phyloP scores from a whole-genome alignment of 352 stramenopile species.

The Phytophthora hibernalis region DNA sequence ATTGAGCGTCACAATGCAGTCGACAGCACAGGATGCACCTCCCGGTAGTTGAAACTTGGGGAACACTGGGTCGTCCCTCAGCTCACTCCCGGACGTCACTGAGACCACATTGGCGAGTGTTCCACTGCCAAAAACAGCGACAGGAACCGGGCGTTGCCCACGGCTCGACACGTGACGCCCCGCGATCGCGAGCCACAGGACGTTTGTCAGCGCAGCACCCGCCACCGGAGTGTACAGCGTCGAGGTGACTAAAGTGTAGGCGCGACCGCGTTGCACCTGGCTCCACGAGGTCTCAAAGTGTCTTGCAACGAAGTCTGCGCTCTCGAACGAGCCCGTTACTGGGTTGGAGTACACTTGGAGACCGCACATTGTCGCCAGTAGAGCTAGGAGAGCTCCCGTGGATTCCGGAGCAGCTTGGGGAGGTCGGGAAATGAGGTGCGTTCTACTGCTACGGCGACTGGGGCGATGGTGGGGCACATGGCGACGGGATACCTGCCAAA shows the following conservation, averaged over 20 bases:
- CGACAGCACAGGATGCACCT: slow-evolving; percentile 18
- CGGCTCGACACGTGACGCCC: slow-evolving; percentile 24
- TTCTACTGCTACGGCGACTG: not conserved
- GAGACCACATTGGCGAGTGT: slow-evolving; percentile 22
- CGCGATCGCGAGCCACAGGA: slow-evolving; percentile 18
- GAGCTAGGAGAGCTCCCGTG: slow-evolving; percentile 8
- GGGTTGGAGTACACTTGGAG: slow-evolving; percentile 18
- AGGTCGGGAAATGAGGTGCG: not conserved
- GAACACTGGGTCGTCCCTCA: slow-evolving; percentile 7
- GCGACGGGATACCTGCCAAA: not conserved
- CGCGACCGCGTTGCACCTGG: slow-evolving; percentile 7
- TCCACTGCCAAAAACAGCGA: slow-evolving; percentile 21
- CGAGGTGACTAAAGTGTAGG: slow-evolving; percentile 28
- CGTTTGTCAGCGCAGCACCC: slow-evolving; percentile 11
- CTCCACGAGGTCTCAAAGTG: slow-evolving; percentile 23
- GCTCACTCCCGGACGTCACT: not conserved
- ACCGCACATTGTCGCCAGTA: slow-evolving; percentile 16
- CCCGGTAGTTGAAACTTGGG: slow-evolving; percentile 13
- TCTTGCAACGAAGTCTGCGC: slow-evolving; percentile 12
- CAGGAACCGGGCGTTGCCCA: slow-evolving; percentile 25
- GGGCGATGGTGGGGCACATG: slow-evolving; percentile 9
- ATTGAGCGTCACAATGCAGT: slow-evolving; percentile 36
- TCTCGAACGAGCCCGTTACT: slow-evolving; percentile 9
- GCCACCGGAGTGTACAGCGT: slow-evolving; percentile 18
- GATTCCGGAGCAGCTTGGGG: slow-evolving; percentile 4